These are phyloP conservation scores for Cladosporium colombiae DNA, from an alignment of 2,329 filamentous ascomycete genomes.

Conservation along the genomic window DNA sequence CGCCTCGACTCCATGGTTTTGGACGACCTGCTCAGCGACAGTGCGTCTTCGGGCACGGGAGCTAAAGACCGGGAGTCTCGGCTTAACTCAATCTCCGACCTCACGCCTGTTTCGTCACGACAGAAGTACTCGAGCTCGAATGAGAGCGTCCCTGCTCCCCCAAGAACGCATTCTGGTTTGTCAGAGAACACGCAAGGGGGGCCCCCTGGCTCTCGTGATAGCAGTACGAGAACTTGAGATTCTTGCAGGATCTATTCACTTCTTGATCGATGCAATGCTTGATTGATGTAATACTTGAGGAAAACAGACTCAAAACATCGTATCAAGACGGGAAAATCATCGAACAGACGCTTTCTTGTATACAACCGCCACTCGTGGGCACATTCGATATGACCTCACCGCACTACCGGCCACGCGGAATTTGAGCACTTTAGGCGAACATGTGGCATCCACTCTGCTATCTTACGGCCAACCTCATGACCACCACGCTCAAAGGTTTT, in stretches of 20 bases:
- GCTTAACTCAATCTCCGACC: slow-evolving; percentile 39
- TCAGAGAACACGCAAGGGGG: not conserved
- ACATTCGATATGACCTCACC: not conserved
- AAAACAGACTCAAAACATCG: not conserved
- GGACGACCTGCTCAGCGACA: slow-evolving; percentile 51
- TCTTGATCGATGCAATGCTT: not conserved
- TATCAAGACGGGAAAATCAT: not conserved
- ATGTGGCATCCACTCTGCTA: not conserved
- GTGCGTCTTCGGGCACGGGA: slow-evolving; percentile 54
- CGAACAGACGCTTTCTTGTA: not conserved
- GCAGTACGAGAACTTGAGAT: not conserved
- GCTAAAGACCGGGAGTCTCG: slow-evolving; percentile 44
- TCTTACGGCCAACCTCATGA: not conserved
- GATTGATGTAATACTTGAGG: not conserved
- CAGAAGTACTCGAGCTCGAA: slow-evolving; percentile 13
- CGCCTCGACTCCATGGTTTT: slow-evolving; percentile 30
- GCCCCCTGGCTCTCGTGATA: not conserved
- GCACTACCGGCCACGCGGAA: not conserved
- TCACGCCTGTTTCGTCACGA: slow-evolving; percentile 24
- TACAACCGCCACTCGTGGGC: not conserved
- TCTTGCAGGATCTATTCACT: not conserved
- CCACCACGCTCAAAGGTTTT: not conserved
- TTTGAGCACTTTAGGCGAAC: not conserved
- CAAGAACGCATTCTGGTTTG: not conserved
- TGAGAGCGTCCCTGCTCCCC: slow-evolving; percentile 2